Evolutionary conservation across 1,139 yeast genomes (phyloP), one percentile per base, ranked within the genome.

Genomic region (Taphrina flavorubra): DNA sequence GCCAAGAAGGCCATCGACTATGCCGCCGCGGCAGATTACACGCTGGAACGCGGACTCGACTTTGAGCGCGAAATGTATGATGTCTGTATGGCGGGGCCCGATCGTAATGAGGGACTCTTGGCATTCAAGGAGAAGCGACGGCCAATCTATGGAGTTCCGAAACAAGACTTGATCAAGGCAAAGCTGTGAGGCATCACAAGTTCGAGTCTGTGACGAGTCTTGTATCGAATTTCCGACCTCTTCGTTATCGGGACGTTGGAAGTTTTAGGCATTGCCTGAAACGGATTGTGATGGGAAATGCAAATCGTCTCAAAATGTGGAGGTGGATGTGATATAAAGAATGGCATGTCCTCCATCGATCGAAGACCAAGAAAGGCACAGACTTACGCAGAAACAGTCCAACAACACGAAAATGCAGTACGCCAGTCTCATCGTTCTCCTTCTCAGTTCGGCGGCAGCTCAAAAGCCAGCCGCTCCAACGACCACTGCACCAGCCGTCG

Each of bases 61-160:
- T 46, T 55, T 36, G 67, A 63, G 51, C 67, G 67, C 10, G 18
- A 7, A 10, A 40, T 39, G 46, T 63, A 63, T 36, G 56, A 44
- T 10, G 61, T 42, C 39, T 63, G 67, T 36, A 34, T 63, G 53
- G 39, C 10, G 16, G 51, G 46, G 46, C 56, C 67, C 25, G 67
- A 63, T 14, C 58, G 67, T 25, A 40, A 63, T 8, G 67, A 63
- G 39, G 67, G 67, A 25, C 56, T 63, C 18, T 49, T 53, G 18
- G 67, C 67, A 3, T 63, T 63, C 61, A 63, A 63, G 36, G 67
- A 63, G 61, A 63, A 63, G 61, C 59, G 67, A n/a, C 34, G 37
- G 20, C 67, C 67, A 6, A 47, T 63, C 55, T 63, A 46, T 55
- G 61, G 61, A 56, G 31, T 44, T 18, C 56, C 57, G 34, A 16